Base-by-base conservation (phyloP, 2,329 filamentous ascomycete species). In the Verticillium albo-atrum region DNA sequence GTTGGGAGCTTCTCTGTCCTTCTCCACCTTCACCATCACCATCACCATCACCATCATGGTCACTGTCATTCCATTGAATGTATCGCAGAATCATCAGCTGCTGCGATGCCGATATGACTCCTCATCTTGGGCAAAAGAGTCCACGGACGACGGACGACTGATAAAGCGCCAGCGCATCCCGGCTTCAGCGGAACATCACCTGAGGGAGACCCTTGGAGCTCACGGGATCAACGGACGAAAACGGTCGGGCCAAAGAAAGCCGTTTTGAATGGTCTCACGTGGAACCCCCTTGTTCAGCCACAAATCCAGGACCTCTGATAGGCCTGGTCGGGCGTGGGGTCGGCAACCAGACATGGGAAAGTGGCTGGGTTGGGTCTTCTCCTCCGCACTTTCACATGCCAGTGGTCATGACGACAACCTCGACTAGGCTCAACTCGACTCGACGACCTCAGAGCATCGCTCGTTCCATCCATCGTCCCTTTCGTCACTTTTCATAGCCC, bases 331-430 rank as follows among this genome's bases (percentile, higher is more conserved):
- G n/a, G 7, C 42, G n/a, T 23, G 42, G 42, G 10, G 20, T 47
- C 42, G 42, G 42, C n/a, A 50, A 10, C 42, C 20, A 20, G 42
- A 50, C 42, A 50, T 23, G 42, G 20, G 42, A 50, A 37, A 25
- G 42, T 23, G 20, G 42, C 42, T 15, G 42, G 42, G 42, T 7
- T 35, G 5, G 10, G 7, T 27, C 25, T 25, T 15, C 51, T 30
- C 47, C 56, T 47, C 56, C 56, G 53, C 56, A 37, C 50, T 54
- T 58, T 58, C 56, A 58, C 56, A 58, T 58, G 56, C 34, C 56
- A 58, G 56, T 50, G 42, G 20, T 50, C 42, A 50, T 23, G 42
- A 50, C 42, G 20, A 50, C 42, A 7, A 12, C 42, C n/a, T 23
- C 20, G 30, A 32, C 30, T 32, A 32, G 30, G 30, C 14, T 32